Evolutionary conservation across 768 basidiomycete species (phyloP).

Genomic region (Amanita subjunquillea): DNA sequence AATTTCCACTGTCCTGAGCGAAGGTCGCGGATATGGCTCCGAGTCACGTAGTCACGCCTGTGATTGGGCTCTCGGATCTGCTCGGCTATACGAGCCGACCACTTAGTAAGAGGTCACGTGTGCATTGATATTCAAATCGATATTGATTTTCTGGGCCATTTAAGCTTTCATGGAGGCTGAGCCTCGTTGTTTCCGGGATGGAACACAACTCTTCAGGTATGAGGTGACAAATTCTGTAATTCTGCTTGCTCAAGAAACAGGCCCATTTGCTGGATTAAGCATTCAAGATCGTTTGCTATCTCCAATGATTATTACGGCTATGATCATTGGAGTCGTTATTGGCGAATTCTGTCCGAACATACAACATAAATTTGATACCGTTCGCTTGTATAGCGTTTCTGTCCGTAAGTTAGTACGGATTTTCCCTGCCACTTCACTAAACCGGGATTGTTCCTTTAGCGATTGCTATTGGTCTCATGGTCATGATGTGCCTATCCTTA

Average conservation of each 20-base stretch:
- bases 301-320: constrained; percentile 54
- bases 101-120: too few species aligned
- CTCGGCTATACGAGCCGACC: too few species aligned
- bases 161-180: too few species aligned
- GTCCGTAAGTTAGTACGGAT: constrained; percentile 44
- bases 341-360: constrained; percentile 57
- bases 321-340: constrained; percentile 70
- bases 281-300: constrained; percentile 19
- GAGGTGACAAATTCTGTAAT: neutral
- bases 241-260: neutral
- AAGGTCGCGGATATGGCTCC: too few species aligned
- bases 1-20: too few species aligned
- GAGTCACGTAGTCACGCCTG: too few species aligned
- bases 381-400: constrained; percentile 60
- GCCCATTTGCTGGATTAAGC: constrained; percentile 12
- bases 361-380: constrained; percentile 43
- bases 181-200: neutral
- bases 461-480: constrained; percentile 68
- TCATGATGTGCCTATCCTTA: constrained; percentile 84
- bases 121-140: constrained; percentile 8
- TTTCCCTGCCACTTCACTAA: neutral
- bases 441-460: constrained; percentile 28
- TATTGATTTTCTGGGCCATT: neutral
- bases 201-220: neutral
- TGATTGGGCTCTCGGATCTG: too few species aligned